These are phyloP conservation scores for Artemisia argyi DNA, from an alignment of 129 eudicot genomes.

Conservation along the genomic window DNA sequence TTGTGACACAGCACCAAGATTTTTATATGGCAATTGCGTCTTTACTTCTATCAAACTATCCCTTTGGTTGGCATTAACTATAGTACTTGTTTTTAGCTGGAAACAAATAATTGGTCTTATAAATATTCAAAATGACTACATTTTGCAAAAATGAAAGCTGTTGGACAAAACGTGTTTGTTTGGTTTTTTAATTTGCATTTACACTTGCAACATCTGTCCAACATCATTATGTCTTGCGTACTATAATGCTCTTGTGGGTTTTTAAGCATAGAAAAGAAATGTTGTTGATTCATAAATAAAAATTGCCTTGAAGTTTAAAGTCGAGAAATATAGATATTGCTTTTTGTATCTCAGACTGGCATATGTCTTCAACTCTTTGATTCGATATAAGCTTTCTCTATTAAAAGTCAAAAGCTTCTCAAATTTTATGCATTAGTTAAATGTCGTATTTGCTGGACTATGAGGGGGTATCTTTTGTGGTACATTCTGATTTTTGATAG, in stretches of 20 bases:
- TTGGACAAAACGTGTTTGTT: not conserved
- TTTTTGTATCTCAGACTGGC: not conserved
- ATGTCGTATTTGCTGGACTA: not conserved
- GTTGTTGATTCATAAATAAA: too few relatives aligned
- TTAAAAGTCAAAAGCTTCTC: not conserved
- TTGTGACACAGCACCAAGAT: not conserved
- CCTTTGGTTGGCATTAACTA: not conserved
- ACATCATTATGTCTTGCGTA: not conserved
- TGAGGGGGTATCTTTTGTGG: not conserved
- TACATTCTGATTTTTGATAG: too few relatives aligned
- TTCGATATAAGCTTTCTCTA: not conserved
- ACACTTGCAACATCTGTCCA: not conserved
- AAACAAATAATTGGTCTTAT: not conserved
- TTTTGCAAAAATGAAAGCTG: not conserved
- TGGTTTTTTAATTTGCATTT: not conserved
- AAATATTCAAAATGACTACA: not conserved
- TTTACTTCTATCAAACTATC: not conserved
- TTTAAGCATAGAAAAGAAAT: too few relatives aligned
- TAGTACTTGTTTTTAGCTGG: not conserved
- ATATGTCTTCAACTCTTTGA: not conserved
- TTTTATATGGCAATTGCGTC: not conserved
- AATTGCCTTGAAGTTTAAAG: too few relatives aligned
- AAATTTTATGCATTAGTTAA: not conserved
- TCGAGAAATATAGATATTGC: not conserved
- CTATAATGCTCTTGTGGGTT: not conserved